A percentile compares a stretch with the other conserved stretches of the same genome.
Conservation (phyloP, 805 yeast genomes). For the Saturnispora halmiae region DNA sequence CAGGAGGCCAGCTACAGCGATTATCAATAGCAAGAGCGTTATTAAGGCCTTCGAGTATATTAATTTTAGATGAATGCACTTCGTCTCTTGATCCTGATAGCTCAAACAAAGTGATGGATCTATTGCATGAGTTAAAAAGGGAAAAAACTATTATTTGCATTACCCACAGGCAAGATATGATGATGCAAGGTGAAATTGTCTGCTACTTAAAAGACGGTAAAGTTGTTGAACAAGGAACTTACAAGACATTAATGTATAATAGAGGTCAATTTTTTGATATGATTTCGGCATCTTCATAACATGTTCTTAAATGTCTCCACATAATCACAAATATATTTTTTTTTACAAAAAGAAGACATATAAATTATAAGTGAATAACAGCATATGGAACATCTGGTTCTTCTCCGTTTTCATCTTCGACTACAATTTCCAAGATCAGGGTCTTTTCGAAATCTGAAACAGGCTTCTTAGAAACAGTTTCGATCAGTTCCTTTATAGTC, state of each 20-base stretch:
- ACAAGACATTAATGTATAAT: conserved; percentile 9
- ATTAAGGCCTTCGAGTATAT: conserved; percentile 50
- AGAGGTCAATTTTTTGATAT: conserved; percentile 13
- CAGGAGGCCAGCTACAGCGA: conserved; percentile 90
- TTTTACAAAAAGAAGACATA: too few species aligned
- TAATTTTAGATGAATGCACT: conserved; percentile 85
- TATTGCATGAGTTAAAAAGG: conserved; percentile 34
- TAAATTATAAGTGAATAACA: conserved; percentile 48
- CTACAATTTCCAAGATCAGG: conserved; percentile 80
- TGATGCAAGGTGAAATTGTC: conserved; percentile 46
- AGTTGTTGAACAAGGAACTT: conserved; percentile 38
- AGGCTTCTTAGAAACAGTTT: conserved; percentile 77
- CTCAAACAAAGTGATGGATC: conserved; percentile 37
- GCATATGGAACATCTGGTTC: conserved; percentile 93
- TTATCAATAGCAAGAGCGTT: conserved; percentile 78
- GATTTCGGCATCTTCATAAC: conserved; percentile 6
- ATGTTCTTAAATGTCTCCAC: too few species aligned
- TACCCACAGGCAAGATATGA: conserved; percentile 67
- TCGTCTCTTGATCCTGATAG: conserved; percentile 73
- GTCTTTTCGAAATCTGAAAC: conserved; percentile 65
- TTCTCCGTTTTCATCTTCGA: conserved; percentile 87
- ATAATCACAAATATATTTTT: too few species aligned
- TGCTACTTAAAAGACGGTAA: conserved; percentile 42
- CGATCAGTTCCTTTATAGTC: conserved; percentile 67
- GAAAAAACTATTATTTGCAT: conserved; percentile 45